phyloP scores from a whole-genome alignment of 2,329 filamentous ascomycete genomes.

The Amylocarpus encephaloides region DNA sequence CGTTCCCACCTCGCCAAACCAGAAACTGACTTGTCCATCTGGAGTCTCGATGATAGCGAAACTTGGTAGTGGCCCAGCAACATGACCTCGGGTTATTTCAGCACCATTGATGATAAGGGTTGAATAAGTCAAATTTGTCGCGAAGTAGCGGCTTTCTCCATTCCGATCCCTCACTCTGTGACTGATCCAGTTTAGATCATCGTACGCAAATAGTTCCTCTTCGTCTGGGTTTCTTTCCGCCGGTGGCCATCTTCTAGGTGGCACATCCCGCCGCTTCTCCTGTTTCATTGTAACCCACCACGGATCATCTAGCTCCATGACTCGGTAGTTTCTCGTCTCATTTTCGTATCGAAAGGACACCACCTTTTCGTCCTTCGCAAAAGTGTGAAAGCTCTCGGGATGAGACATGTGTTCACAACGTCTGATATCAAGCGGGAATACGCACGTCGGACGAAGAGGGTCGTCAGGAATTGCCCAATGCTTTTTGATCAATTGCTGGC shows the following conservation, averaged over 20 bases:
- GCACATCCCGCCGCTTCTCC: slow-evolving; percentile 14
- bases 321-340: slow-evolving; percentile 1
- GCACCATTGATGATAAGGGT: slow-evolving; percentile 25
- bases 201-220: slow-evolving; percentile 11
- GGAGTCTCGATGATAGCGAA: slow-evolving; percentile 28
- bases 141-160: slow-evolving; percentile 20
- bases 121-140: slow-evolving; percentile 24
- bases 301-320: slow-evolving; percentile 18
- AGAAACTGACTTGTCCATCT: slow-evolving; percentile 25
- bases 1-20: slow-evolving; percentile 24
- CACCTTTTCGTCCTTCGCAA: slow-evolving; percentile 1
- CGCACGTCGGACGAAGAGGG: not conserved
- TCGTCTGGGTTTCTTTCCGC: not conserved
- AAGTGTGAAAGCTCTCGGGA: not conserved
- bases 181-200: slow-evolving; percentile 20
- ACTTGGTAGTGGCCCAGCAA: slow-evolving; percentile 28
- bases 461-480: slow-evolving; percentile 5
- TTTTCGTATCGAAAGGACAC: slow-evolving; percentile 8
- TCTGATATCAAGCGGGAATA: not conserved
- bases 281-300: slow-evolving; percentile 24
- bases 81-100: slow-evolving; percentile 21
- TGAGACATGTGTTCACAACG: not conserved
- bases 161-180: slow-evolving; percentile 18
- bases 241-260: slow-evolving; percentile 18
- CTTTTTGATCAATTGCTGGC: slow-evolving; percentile 1